These are phyloP conservation scores for Crithidia bombi DNA, from an alignment of 208 protist genomes.

Conservation along the genomic window DNA sequence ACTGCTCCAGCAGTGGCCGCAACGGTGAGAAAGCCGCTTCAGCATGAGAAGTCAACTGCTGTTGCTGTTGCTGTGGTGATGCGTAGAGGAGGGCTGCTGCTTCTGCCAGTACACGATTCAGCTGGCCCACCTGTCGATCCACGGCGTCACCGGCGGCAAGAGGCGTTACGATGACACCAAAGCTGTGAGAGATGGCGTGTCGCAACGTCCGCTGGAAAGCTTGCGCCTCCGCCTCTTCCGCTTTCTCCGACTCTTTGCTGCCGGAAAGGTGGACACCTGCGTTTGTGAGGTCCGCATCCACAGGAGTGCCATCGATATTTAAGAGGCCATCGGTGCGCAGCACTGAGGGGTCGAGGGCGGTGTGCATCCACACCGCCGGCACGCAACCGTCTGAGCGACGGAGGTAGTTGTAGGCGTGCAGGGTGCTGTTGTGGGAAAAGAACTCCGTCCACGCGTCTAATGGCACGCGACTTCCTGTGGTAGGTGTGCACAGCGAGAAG, in stretches of 20 bases:
- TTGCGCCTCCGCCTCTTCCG: conserved; percentile 1
- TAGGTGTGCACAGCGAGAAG: conserved; percentile 25
- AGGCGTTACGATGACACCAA: conserved; percentile 64
- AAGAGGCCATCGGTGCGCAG: conserved; percentile 22
- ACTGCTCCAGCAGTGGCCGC: conserved; percentile 17
- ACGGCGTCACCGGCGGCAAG: conserved; percentile 54
- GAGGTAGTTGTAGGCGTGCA: conserved; percentile 79
- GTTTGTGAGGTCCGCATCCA: neutral
- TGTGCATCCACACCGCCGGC: conserved; percentile 56
- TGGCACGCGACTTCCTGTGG: conserved; percentile 12
- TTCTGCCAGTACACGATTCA: conserved; percentile 50
- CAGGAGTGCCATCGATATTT: conserved; percentile 3
- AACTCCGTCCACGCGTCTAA: conserved; percentile 33
- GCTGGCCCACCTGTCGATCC: conserved; percentile 39
- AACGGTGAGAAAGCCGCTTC: conserved; percentile 6
- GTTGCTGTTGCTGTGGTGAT: neutral
- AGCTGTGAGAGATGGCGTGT: conserved; percentile 39
- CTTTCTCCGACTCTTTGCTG: neutral
- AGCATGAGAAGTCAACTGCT: neutral
- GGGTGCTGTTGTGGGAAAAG: conserved; percentile 69
- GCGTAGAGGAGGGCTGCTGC: conserved; percentile 29
- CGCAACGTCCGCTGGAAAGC: conserved; percentile 7
- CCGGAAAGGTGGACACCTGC: neutral
- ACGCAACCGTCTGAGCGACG: conserved; percentile 64
- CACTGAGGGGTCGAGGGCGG: conserved; percentile 23